phyloP scores from a whole-genome alignment of 2,329 filamentous ascomycete genomes.

The Colletotrichum navitas region DNA sequence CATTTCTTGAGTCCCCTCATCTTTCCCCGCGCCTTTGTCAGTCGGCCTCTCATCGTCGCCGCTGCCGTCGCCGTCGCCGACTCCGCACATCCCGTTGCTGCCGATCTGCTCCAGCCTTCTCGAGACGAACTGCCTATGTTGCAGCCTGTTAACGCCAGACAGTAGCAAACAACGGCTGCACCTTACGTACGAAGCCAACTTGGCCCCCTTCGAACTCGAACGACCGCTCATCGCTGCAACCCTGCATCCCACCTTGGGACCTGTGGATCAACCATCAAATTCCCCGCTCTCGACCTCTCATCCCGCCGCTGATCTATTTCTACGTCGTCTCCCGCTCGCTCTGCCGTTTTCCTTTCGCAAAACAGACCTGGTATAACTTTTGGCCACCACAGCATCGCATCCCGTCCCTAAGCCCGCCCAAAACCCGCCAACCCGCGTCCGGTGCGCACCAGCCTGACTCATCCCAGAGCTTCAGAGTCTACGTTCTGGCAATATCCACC shows the following conservation, averaged over 20 bases:
- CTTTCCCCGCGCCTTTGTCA: background rate
- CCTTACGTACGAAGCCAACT: constrained; percentile 29
- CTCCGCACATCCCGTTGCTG: background rate
- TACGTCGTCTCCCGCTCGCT: constrained; percentile 22
- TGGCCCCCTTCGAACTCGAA: constrained; percentile 28
- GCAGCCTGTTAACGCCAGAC: background rate
- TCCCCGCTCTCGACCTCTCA: constrained; percentile 41
- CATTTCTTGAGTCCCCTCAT: background rate
- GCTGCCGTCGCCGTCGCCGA: constrained; percentile 2
- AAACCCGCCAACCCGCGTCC: constrained; percentile 10
- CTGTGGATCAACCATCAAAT: constrained; percentile 41
- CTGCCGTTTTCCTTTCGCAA: constrained; percentile 24
- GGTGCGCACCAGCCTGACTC: constrained; percentile 14
- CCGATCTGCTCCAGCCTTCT: constrained; percentile 1
- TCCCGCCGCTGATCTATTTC: constrained; percentile 38
- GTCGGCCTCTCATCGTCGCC: constrained; percentile 5
- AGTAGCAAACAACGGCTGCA: constrained; percentile 18
- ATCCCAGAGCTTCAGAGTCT: constrained; percentile 6
- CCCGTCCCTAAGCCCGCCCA: constrained; percentile 7
- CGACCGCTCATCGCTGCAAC: constrained; percentile 36
- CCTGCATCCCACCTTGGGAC: constrained; percentile 41
- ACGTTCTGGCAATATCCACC: constrained; percentile 8
- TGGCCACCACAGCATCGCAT: constrained; percentile 27
- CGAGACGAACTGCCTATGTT: background rate
- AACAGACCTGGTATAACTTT: constrained; percentile 24